Evolutionary conservation across 441 rosid genomes (phyloP).

Genomic region (Dalechampia spathulata): DNA sequence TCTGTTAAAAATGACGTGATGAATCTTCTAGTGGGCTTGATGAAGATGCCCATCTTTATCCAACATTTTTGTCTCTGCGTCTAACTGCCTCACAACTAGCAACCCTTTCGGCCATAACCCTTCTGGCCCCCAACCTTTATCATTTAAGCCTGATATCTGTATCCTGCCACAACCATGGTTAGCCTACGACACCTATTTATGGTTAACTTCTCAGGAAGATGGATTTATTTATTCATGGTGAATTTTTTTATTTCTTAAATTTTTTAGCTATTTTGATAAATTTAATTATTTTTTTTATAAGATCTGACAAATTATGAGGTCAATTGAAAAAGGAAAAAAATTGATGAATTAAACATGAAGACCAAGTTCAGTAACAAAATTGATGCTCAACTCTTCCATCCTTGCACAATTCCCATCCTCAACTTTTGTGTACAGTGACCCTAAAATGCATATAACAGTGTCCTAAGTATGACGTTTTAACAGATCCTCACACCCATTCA

Average conservation of each 20-base stretch:
- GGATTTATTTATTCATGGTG: too few species aligned
- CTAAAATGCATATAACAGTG: neutral
- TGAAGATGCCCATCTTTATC: constrained; percentile 3
- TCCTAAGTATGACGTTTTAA: constrained; percentile 2
- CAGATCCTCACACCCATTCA: neutral
- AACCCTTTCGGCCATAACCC: neutral
- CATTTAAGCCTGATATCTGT: neutral
- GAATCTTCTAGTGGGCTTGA: neutral
- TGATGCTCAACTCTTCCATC: too few species aligned
- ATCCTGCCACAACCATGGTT: neutral
- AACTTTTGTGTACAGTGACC: too few species aligned
- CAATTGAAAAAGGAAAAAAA: too few species aligned
- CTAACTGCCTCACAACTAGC: constrained; percentile 1
- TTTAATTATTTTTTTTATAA: too few species aligned
- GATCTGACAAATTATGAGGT: too few species aligned
- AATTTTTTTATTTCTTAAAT: too few species aligned
- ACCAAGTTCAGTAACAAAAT: too few species aligned
- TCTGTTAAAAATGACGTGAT: constrained; percentile 1
- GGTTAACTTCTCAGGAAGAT: neutral
- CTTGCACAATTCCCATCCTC: too few species aligned
- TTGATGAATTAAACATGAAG: too few species aligned
- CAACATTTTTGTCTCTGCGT: neutral
- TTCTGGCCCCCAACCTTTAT: constrained; percentile 8
- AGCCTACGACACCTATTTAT: too few species aligned
- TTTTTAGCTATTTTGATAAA: too few species aligned